Evolutionary conservation across 371 early-diverging fungal species (phyloP).

Genomic region (Coemansia sp.): DNA sequence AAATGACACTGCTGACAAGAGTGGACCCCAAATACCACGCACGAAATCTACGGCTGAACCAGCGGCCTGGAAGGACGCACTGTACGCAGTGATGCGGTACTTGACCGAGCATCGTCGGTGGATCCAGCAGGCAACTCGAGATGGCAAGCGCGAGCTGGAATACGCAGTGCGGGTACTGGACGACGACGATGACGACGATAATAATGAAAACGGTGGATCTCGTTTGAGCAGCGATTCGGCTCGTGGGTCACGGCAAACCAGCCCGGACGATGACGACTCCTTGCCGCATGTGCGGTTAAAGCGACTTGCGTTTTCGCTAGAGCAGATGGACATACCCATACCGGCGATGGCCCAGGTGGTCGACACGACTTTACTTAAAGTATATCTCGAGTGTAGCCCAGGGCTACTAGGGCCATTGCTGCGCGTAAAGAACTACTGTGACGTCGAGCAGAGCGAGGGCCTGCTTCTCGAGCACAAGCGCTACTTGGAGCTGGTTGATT

Average conservation of each 20-base stretch:
- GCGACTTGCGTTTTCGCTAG: slow-evolving; percentile 39
- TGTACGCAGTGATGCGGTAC: slow-evolving; percentile 50
- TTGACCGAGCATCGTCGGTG: slow-evolving; percentile 52
- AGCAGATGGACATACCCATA: slow-evolving; percentile 39
- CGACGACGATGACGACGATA: slow-evolving; percentile 23
- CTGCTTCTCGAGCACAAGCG: slow-evolving; percentile 75
- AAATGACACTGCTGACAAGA: background rate
- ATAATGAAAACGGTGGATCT: slow-evolving; percentile 6
- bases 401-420: slow-evolving; percentile 83
- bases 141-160: slow-evolving; percentile 31
- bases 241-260: background rate
- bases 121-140: slow-evolving; percentile 39
- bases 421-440: slow-evolving; percentile 83
- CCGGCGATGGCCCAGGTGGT: slow-evolving; percentile 68
- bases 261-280: slow-evolving; percentile 15
- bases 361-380: slow-evolving; percentile 85
- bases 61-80: slow-evolving; percentile 33
- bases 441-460: slow-evolving; percentile 76
- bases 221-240: background rate
- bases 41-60: slow-evolving; percentile 14
- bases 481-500: slow-evolving; percentile 81
- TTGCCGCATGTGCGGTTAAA: slow-evolving; percentile 41
- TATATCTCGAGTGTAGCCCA: slow-evolving; percentile 75
- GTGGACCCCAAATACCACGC: background rate
- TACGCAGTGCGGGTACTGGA: slow-evolving; percentile 35